These are phyloP conservation scores for Taphrina deformans DNA, from an alignment of 1,139 yeast species.

Conservation along the genomic window DNA sequence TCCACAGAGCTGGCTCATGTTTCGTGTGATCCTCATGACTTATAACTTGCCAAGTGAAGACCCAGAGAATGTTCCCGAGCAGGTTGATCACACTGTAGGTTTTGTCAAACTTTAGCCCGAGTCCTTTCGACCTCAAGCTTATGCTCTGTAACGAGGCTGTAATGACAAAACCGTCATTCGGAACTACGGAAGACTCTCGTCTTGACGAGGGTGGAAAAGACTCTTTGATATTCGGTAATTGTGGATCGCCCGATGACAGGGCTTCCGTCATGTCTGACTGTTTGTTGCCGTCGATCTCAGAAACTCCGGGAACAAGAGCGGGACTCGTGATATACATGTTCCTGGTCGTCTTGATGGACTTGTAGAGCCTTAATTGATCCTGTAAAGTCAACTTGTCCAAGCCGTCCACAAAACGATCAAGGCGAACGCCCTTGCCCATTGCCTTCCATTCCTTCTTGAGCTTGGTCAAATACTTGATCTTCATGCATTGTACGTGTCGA, in stretches of 20 bases:
- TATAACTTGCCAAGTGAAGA: not conserved
- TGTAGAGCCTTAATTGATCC: not conserved
- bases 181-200: not conserved
- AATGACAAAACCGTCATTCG: not conserved
- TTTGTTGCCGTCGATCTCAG: not conserved
- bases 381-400: not conserved
- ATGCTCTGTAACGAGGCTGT: not conserved
- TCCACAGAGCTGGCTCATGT: not conserved
- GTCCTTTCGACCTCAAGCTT: not conserved
- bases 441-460: not conserved
- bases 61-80: not conserved
- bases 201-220: too few species aligned
- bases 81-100: not conserved
- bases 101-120: not conserved
- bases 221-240: too few species aligned
- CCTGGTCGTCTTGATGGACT: not conserved
- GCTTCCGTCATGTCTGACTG: not conserved
- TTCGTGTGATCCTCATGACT: not conserved
- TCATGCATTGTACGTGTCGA: not conserved
- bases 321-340: not conserved
- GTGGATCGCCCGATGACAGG: not conserved
- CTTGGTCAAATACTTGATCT: not conserved
- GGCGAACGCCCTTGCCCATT: not conserved
- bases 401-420: not conserved
- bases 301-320: not conserved